These are phyloP conservation scores for Magnolia changhungtana DNA, from an alignment of 164 flowering plant genomes.

Conservation along the genomic window DNA sequence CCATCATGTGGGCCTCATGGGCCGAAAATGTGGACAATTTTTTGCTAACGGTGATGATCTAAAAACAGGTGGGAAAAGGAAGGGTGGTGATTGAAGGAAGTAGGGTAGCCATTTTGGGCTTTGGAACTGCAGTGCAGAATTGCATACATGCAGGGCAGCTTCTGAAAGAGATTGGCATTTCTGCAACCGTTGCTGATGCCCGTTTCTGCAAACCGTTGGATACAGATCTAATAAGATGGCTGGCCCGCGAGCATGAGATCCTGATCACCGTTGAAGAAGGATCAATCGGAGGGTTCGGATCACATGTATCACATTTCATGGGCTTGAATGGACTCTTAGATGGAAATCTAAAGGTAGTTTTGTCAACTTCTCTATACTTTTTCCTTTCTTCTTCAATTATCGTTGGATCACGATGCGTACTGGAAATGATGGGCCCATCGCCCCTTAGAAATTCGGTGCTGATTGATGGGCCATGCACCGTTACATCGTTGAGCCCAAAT, in stretches of 20 bases:
- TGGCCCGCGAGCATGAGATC: conserved; percentile 38
- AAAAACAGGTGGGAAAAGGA: conserved; percentile 44
- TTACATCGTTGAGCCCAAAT: no score
- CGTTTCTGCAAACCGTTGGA: conserved; percentile 56
- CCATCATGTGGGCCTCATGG: no score
- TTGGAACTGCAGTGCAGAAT: conserved; percentile 14
- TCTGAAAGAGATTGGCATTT: conserved; percentile 27
- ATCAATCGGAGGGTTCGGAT: conserved; percentile 30
- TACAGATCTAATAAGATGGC: conserved; percentile 26
- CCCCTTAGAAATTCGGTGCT: no score
- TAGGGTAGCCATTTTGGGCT: conserved; percentile 18
- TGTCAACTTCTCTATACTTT: no score
- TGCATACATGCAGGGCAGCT: conserved; percentile 10
- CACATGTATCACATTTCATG: conserved; percentile 48
- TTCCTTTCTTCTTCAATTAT: no score
- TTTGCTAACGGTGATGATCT: not conserved
- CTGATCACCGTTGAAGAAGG: conserved; percentile 21
- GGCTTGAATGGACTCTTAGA: conserved; percentile 45
- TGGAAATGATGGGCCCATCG: no score
- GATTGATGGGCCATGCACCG: no score
- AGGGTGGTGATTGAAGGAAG: conserved; percentile 31
- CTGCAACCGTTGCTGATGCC: conserved; percentile 43
- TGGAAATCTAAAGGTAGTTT: conserved; percentile 15
- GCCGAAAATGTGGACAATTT: not conserved
- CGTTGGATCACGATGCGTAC: no score